Base-by-base conservation (phyloP, 2,329 filamentous ascomycete species). In the Ceratocystis destructans region DNA sequence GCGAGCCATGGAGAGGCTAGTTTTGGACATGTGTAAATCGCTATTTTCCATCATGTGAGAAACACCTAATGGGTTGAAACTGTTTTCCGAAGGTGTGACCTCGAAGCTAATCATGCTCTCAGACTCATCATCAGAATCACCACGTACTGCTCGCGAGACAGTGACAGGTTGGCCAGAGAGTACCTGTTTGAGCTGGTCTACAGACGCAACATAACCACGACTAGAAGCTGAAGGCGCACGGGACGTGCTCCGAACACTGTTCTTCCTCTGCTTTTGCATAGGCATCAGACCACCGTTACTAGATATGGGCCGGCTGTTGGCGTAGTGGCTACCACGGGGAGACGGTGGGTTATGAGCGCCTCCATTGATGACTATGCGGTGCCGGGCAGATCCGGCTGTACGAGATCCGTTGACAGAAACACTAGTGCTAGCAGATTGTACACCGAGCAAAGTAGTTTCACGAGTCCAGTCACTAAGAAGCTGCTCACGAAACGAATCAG, bases 381-480 rank as follows among this genome's bases (percentile, higher is more conserved):
- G 82, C 61, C 76, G 79, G 71, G 72, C 77, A 12, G 80, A 81
- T 20, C 73, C 79, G 65, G 79, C 80, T 10, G 83, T 88, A 53
- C 83, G 87, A 1, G 90, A 95, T 25, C 90, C 90, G 65, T 80
- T 88, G 65, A 95, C 77, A 3, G 90, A 96, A 12, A 83, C 83
- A 0, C 88, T 84, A 71, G 87, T 89, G 71, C 86, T 86, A 62
- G 80, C 83, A 66, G 88, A 84, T 68, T 88, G 84, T 62, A 89
- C 81, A 46, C 83, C 80, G 10, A 86, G 82, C 64, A 94, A 77
- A 41, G 88, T 88, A 15, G 79, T 76, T 25, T 96, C 91, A 72
- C 86, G 86, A 48, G 85, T 87, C 93, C 93, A 96, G 61, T 89
- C 83, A 22, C 83, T 79, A 67, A 90, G 77, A 82, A 96, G 89